Conservation (phyloP, 164 flowering plant species). For the Piper longum region DNA sequence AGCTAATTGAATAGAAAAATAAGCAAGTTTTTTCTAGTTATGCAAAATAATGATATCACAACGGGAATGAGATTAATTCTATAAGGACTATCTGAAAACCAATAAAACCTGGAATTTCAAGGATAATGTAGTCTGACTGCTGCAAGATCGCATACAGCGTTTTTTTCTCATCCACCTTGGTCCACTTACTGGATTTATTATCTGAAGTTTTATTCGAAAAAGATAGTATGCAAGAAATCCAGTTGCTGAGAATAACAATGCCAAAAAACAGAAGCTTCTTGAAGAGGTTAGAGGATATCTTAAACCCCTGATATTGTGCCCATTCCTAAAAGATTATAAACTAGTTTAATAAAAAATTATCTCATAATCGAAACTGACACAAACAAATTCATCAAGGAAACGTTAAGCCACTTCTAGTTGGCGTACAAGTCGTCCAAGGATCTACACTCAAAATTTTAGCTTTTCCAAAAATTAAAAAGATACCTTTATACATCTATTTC, state of each 20-base stretch:
- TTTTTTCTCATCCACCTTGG: conserved; percentile 62
- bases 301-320: neutral
- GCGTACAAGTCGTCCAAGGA: too few species aligned
- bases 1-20: neutral
- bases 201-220: neutral
- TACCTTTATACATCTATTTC: too few species aligned
- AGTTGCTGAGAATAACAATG: neutral
- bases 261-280: neutral
- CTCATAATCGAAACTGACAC: too few species aligned
- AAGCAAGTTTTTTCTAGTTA: neutral
- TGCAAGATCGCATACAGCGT: conserved; percentile 51
- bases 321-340: neutral
- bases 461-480: too few species aligned
- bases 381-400: too few species aligned
- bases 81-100: conserved; percentile 1
- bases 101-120: conserved; percentile 71
- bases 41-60: neutral
- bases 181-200: conserved; percentile 34
- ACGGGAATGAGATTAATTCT: neutral
- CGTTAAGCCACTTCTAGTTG: too few species aligned
- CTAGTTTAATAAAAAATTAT: too few species aligned
- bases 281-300: neutral
- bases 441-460: too few species aligned
- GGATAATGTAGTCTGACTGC: conserved; percentile 46
- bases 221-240: neutral